Evolutionary conservation across 2,329 filamentous ascomycete species (phyloP).

Genomic region (Xylariaceae sp.): DNA sequence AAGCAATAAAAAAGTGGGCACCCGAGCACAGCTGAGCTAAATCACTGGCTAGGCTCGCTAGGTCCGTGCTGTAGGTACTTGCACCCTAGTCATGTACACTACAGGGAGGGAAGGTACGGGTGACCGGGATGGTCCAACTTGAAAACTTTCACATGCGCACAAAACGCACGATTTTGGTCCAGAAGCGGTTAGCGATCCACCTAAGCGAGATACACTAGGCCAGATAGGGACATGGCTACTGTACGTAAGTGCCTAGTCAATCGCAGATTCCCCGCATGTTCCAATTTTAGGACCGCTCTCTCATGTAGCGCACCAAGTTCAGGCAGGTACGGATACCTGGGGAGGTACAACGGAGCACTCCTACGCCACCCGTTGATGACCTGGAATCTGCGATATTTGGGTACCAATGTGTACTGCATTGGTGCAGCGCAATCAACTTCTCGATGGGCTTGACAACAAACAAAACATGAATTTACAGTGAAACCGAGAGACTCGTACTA

Average conservation of each 20-base stretch:
- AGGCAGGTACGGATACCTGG: too few species aligned
- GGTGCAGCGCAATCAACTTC: too few species aligned
- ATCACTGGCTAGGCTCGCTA: background rate
- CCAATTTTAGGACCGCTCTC: constrained; percentile 1
- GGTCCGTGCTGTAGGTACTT: too few species aligned
- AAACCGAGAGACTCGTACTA: too few species aligned
- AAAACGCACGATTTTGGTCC: background rate
- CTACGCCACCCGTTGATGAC: too few species aligned
- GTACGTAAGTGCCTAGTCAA: background rate
- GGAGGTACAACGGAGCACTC: too few species aligned
- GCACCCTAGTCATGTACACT: too few species aligned
- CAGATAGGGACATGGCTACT: background rate
- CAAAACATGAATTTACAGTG: too few species aligned
- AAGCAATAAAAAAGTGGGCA: constrained; percentile 6
- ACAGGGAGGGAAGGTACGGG: background rate
- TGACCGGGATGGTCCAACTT: background rate
- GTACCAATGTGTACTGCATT: too few species aligned
- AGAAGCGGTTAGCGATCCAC: background rate
- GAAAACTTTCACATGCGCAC: background rate
- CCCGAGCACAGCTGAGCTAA: background rate
- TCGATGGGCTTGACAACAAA: too few species aligned
- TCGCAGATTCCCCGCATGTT: background rate
- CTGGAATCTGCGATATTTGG: too few species aligned
- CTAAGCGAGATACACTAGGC: background rate
- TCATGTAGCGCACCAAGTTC: too few species aligned